phyloP scores from a whole-genome alignment of 495 filamentous ascomycete genomes.

The Xylaria palmicola region DNA sequence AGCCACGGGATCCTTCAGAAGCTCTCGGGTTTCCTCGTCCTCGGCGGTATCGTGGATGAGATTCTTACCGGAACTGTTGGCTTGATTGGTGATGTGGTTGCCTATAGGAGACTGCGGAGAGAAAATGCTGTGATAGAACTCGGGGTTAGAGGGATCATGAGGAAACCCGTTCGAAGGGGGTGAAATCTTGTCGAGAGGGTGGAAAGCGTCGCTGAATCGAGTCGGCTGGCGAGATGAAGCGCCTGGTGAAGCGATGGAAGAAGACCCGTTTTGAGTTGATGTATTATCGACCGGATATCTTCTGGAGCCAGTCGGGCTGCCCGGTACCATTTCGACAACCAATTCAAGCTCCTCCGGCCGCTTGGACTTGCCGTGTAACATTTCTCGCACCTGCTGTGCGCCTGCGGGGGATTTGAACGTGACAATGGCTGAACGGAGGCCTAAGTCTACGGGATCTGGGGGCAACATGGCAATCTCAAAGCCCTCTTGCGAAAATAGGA shows the following conservation, averaged over 20 bases:
- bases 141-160: slow-evolving; percentile 56
- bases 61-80: slow-evolving; percentile 73
- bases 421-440: slow-evolving; percentile 71
- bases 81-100: slow-evolving; percentile 67
- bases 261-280: slow-evolving; percentile 44
- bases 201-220: slow-evolving; percentile 75
- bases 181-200: slow-evolving; percentile 68
- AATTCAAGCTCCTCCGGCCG: slow-evolving; percentile 71
- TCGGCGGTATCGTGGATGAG: slow-evolving; percentile 80
- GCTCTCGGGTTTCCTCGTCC: slow-evolving; percentile 78
- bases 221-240: slow-evolving; percentile 65
- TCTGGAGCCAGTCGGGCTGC: slow-evolving; percentile 38
- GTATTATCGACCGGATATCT: slow-evolving; percentile 41
- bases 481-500: slow-evolving; percentile 82
- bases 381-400: slow-evolving; percentile 72
- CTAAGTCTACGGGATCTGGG: slow-evolving; percentile 66
- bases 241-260: slow-evolving; percentile 55
- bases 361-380: slow-evolving; percentile 79
- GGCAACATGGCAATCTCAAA: slow-evolving; percentile 70
- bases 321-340: slow-evolving; percentile 71
- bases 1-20: slow-evolving; percentile 79
- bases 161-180: slow-evolving; percentile 58
- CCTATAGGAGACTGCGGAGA: slow-evolving; percentile 81
- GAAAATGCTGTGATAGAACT: slow-evolving; percentile 69
- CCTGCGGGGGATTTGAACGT: slow-evolving; percentile 68